A percentile compares a stretch with the other conserved stretches of the same genome.
These are phyloP conservation scores for Drechslerella dactyloides DNA, from an alignment of 2,329 filamentous ascomycete species.

Conservation along the genomic window DNA sequence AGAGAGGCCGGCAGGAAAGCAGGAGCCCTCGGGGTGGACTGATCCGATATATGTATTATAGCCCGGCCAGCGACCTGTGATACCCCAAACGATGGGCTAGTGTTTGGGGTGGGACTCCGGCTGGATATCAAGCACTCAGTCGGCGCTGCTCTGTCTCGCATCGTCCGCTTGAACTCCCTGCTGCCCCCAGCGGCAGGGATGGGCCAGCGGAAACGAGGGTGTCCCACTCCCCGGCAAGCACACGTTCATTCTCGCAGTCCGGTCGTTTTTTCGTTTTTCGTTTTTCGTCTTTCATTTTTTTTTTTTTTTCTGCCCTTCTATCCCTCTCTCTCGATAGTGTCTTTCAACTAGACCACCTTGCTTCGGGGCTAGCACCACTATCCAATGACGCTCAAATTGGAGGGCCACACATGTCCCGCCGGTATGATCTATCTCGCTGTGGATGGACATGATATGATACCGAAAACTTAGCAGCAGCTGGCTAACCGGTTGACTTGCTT, in stretches of 20 bases:
- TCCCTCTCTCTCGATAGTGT: slow-evolving; percentile 10
- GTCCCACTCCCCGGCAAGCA: slow-evolving; percentile 4
- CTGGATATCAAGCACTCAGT: slow-evolving; percentile 38
- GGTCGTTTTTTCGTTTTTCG: too few species aligned
- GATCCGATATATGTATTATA: slow-evolving; percentile 40
- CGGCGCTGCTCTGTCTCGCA: too few species aligned
- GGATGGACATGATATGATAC: slow-evolving; percentile 20
- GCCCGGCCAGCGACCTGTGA: slow-evolving; percentile 41
- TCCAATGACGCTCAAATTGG: slow-evolving; percentile 38
- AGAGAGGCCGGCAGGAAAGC: slow-evolving; percentile 14
- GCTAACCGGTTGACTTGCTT: slow-evolving; percentile 14
- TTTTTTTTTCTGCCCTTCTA: slow-evolving; percentile 24
- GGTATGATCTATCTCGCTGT: slow-evolving; percentile 5
- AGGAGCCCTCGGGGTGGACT: slow-evolving; percentile 41
- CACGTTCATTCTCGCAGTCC: slow-evolving; percentile 13
- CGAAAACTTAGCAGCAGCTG: slow-evolving; percentile 34
- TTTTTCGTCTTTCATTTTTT: too few species aligned
- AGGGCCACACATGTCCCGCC: slow-evolving; percentile 49
- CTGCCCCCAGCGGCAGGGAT: slow-evolving; percentile 33
- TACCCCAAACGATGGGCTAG: slow-evolving; percentile 46
- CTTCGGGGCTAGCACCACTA: slow-evolving; percentile 10
- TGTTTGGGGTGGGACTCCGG: slow-evolving; percentile 49
- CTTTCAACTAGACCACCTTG: slow-evolving; percentile 39
- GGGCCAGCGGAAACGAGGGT: slow-evolving; percentile 48
- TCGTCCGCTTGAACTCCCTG: slow-evolving; percentile 31